Base-by-base conservation (phyloP, 257 asterid species). In the Solanum boliviense region DNA sequence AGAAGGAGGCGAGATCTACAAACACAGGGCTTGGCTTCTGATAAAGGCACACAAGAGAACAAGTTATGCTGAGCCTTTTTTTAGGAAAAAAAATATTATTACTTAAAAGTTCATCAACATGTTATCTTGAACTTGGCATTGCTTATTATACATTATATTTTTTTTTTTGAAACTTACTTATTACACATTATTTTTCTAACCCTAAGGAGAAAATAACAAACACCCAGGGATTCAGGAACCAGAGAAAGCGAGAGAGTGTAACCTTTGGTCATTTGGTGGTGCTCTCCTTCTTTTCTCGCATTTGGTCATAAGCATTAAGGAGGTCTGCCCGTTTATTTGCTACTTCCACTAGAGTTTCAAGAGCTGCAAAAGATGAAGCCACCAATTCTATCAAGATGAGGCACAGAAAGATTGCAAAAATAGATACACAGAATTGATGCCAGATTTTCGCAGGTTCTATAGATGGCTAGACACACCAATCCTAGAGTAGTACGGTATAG, bases 271-370 rank as follows among this genome's bases (percentile, higher is more conserved):
- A 90, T 21, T 89, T 88, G 87, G 83, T 72, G 21, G 84, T 4
- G 72, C 84, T 86, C 78, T 92, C 89, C 89, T 18, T 91, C 83
- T 93, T 97, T 87, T 91, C 90, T 87, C 84, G 89, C 89, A 92
- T 92, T 88, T 89, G 96, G 87, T 94, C 93, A 86, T 93, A 91
- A 89, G 98, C 94, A 86, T 86, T 36, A 65, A 93, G 91, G 88
- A 94, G 81, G 27, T 98, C 94, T 6, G 98, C 94, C 84, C 96
- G 91, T 15, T 82, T 84, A 81, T 95, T 95, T 81, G 98, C 92
- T 89, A 94, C 90, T 78, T 97, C 98, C 20, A 94, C 92, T 87
- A 97, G 91, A 87, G 89, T 91, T 89, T 97, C 98, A 87, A 95
- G 89, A 88, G 97, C 99, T 96, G 92, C 91, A 88, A 58, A 87